A percentile compares a stretch with the other conserved stretches of the same genome.
These are phyloP conservation scores for Aaosphaeria arxii DNA, from an alignment of 2,329 filamentous ascomycete species.

Conservation along the genomic window DNA sequence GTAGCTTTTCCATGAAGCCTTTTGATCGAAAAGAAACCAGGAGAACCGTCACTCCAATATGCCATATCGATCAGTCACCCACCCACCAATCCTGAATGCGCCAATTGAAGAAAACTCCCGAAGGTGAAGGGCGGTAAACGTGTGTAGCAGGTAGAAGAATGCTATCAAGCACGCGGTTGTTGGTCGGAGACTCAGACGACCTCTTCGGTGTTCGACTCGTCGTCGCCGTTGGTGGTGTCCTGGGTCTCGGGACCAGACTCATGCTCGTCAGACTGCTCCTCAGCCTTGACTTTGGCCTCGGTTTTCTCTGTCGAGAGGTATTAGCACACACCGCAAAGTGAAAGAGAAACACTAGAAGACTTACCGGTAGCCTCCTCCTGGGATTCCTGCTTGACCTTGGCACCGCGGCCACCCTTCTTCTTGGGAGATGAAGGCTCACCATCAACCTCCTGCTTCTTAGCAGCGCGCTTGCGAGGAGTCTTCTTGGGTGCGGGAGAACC, in stretches of 20 bases:
- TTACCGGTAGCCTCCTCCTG: conserved; percentile 1
- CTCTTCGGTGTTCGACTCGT: neutral
- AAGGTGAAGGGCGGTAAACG: too few species aligned
- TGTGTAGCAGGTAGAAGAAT: too few species aligned
- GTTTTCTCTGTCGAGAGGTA: too few species aligned
- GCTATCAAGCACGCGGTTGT: too few species aligned
- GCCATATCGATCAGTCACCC: too few species aligned
- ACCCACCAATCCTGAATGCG: too few species aligned
- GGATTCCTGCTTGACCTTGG: neutral
- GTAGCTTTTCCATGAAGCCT: too few species aligned
- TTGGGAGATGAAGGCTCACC: conserved; percentile 25
- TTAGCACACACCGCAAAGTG: too few species aligned
- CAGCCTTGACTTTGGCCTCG: neutral
- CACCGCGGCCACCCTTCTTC: conserved; percentile 23
- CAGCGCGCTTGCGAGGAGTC: conserved; percentile 24
- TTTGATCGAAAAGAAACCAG: too few species aligned
- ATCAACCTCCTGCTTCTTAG: conserved; percentile 31
- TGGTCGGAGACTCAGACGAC: neutral
- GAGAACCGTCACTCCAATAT: too few species aligned
- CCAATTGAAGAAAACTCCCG: too few species aligned
- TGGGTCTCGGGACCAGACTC: neutral
- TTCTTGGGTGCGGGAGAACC: conserved; percentile 20
- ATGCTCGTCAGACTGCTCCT: neutral
- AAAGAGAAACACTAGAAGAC: neutral
- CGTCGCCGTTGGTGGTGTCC: neutral